Evolutionary conservation across 495 filamentous ascomycete genomes (phyloP).

Genomic region (Xylaria nigripes): DNA sequence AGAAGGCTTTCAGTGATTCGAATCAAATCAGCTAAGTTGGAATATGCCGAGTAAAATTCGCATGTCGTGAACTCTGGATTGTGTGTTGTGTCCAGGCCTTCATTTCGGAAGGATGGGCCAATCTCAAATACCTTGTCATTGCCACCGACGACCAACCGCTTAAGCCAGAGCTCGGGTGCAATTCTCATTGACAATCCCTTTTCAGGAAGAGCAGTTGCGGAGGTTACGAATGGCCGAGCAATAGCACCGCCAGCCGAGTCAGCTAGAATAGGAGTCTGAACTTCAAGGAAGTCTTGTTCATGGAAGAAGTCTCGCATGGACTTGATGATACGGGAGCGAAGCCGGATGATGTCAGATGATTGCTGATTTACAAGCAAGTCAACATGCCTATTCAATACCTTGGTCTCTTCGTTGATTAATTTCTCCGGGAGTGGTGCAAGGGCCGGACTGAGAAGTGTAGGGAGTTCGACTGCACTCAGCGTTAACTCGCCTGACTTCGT

Average conservation of each 20-base stretch:
- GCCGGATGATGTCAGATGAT: conserved; percentile 57
- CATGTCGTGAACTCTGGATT: conserved; percentile 96
- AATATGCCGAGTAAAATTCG: conserved; percentile 89
- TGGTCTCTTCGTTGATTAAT: conserved; percentile 56
- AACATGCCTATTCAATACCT: conserved; percentile 62
- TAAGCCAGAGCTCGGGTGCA: conserved; percentile 92
- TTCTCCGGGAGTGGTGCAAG: conserved; percentile 64
- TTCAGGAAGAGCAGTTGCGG: conserved; percentile 60
- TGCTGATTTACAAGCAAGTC: conserved; percentile 67
- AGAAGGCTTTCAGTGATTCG: conserved; percentile 62
- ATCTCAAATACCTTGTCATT: conserved; percentile 88
- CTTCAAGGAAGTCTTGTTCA: conserved; percentile 66
- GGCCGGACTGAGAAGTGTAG: conserved; percentile 64
- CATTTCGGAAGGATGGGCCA: conserved; percentile 88
- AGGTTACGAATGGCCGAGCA: conserved; percentile 76
- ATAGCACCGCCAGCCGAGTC: conserved; percentile 69
- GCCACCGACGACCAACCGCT: conserved; percentile 85
- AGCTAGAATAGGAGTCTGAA: conserved; percentile 81
- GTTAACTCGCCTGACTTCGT: conserved; percentile 72
- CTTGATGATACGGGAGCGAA: conserved; percentile 67
- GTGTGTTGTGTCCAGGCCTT: conserved; percentile 86
- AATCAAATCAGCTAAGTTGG: conserved; percentile 70
- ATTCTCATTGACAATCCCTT: conserved; percentile 67
- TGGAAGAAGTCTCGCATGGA: conserved; percentile 66
- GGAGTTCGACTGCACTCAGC: conserved; percentile 56